phyloP scores from a whole-genome alignment of 1,139 yeast genomes.

The Geotrichum macrosporum region DNA sequence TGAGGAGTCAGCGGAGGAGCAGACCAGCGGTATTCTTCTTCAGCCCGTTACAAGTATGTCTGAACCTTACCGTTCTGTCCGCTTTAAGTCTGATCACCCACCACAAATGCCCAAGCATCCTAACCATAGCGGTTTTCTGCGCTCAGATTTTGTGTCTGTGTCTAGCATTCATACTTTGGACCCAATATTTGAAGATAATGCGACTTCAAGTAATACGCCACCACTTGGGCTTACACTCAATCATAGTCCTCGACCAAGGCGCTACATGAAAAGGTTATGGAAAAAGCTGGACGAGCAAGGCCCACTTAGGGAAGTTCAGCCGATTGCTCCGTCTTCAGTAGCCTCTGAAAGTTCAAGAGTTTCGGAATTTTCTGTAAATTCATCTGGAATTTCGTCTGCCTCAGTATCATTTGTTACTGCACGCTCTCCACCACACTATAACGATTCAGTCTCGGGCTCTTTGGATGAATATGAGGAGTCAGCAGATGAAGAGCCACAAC shows the following conservation, averaged over 20 bases:
- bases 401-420: conserved; percentile 20
- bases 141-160: neutral
- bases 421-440: conserved; percentile 2
- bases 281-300: neutral
- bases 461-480: neutral
- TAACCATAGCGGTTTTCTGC: neutral
- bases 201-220: neutral
- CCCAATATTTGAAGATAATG: neutral
- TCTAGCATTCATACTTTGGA: neutral
- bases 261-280: neutral
- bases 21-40: neutral
- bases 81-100: neutral
- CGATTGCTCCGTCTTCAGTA: neutral
- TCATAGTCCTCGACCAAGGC: neutral
- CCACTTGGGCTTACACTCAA: neutral
- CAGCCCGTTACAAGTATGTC: neutral
- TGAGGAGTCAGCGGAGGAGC: neutral
- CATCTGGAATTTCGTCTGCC: conserved; percentile 3
- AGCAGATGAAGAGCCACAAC: neutral
- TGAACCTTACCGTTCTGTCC: neutral
- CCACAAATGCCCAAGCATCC: neutral
- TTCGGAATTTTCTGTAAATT: neutral
- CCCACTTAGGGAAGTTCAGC: neutral
- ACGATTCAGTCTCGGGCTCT: neutral
- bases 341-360: neutral